phyloP scores from a whole-genome alignment of 768 basidiomycete genomes.

The Kwoniella shandongensis region DNA sequence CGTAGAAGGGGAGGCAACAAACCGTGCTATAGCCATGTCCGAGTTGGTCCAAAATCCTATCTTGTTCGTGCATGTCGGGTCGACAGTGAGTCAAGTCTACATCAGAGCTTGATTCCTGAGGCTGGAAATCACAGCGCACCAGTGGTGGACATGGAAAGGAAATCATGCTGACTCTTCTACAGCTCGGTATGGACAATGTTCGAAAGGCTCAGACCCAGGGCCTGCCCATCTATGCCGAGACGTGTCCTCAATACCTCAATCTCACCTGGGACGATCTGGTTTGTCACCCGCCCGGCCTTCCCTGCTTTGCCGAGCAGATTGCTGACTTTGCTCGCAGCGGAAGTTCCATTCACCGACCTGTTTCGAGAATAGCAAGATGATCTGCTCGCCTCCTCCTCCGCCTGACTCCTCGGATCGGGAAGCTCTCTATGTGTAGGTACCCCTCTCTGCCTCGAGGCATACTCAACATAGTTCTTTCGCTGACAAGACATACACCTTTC shows the following conservation, averaged over 20 bases:
- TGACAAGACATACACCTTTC: too few relatives aligned
- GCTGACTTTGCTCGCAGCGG: too few relatives aligned
- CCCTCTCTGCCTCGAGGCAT: too few relatives aligned
- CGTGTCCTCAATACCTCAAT: conserved; percentile 51
- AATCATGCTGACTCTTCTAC: conserved; percentile 18
- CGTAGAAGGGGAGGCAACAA: conserved; percentile 51
- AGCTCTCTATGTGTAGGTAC: neutral
- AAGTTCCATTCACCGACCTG: conserved; percentile 1
- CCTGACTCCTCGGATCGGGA: neutral
- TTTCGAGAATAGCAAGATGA: conserved; percentile 9
- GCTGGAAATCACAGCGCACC: too few relatives aligned
- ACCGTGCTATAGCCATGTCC: conserved; percentile 46
- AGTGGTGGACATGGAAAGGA: too few relatives aligned
- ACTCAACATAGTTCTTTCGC: too few relatives aligned
- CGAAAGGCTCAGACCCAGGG: conserved; percentile 46
- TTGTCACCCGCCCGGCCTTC: too few relatives aligned
- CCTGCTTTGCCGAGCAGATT: too few relatives aligned
- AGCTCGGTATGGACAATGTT: conserved; percentile 25
- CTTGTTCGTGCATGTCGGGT: conserved; percentile 51
- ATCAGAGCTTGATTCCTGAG: too few relatives aligned
- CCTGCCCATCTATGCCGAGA: conserved; percentile 49
- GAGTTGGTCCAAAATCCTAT: conserved; percentile 50
- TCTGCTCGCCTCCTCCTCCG: conserved; percentile 1
- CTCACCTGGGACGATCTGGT: conserved; percentile 10
- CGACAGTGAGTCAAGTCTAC: conserved; percentile 22